These are phyloP conservation scores for Phytophthora sp. DNA, from an alignment of 352 stramenopile genomes.

Conservation along the genomic window DNA sequence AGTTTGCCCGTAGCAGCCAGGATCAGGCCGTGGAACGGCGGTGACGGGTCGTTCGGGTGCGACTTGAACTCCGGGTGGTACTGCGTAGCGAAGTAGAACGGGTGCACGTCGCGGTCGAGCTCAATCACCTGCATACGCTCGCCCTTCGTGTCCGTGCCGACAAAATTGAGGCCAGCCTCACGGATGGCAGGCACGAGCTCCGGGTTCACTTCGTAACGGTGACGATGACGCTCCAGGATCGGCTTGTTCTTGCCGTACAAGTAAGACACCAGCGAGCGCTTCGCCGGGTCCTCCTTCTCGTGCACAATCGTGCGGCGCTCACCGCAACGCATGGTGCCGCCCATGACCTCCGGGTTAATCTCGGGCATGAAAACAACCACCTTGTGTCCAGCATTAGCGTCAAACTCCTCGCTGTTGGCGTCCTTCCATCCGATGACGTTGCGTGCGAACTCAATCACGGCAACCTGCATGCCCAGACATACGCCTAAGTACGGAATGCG, in stretches of 20 bases:
- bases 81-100: slow-evolving; percentile 99
- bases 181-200: slow-evolving; percentile 92
- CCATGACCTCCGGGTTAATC: slow-evolving; percentile 98
- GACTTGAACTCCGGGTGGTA: slow-evolving; percentile 99
- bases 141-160: slow-evolving; percentile 96
- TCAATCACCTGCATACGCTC: slow-evolving; percentile 99
- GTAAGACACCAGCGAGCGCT: slow-evolving; percentile 89
- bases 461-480: slow-evolving; percentile 96
- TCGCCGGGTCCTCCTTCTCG: slow-evolving; percentile 75
- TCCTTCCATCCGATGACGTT: slow-evolving; percentile 93
- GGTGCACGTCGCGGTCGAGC: slow-evolving; percentile 94
- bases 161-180: slow-evolving; percentile 95
- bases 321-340: slow-evolving; percentile 99
- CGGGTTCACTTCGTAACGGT: slow-evolving; percentile 99
- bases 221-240: slow-evolving; percentile 97
- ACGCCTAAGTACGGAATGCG: slow-evolving; percentile 98
- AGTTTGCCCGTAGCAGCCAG: slow-evolving; percentile 87
- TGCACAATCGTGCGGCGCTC: slow-evolving; percentile 95
- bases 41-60: slow-evolving; percentile 95
- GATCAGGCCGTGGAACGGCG: slow-evolving; percentile 98
- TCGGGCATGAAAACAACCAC: slow-evolving; percentile 99
- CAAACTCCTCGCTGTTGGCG: slow-evolving; percentile 97
- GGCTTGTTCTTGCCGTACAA: slow-evolving; percentile 89
- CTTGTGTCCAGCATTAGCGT: slow-evolving; percentile 85
- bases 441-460: slow-evolving; percentile 97